These are phyloP conservation scores for Hydrangea macrophylla DNA, from an alignment of 148 eudicot genomes.

Conservation along the genomic window DNA sequence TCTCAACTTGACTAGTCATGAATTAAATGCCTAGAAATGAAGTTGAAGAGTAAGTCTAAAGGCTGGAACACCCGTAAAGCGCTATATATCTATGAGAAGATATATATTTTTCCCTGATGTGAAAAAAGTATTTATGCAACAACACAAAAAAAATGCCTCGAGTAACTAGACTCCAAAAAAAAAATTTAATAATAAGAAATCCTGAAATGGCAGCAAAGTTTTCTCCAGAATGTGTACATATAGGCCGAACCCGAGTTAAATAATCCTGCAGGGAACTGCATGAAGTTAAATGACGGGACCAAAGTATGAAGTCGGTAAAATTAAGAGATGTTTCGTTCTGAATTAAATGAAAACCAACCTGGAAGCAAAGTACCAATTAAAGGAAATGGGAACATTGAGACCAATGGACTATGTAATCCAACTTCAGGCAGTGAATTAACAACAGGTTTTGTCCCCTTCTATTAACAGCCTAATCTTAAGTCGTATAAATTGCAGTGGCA, in stretches of 20 bases:
- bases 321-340: conserved; percentile 10
- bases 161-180: neutral
- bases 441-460: conserved; percentile 30
- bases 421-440: conserved; percentile 28
- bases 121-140: neutral
- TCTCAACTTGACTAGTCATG: conserved; percentile 7
- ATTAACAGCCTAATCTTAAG: conserved; percentile 31
- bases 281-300: conserved; percentile 32
- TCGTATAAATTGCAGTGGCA: neutral
- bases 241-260: conserved; percentile 33
- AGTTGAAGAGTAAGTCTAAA: neutral
- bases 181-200: conserved; percentile 1
- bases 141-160: neutral
- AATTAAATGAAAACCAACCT: conserved; percentile 43
- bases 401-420: conserved; percentile 22
- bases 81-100: neutral
- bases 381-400: conserved; percentile 24
- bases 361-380: conserved; percentile 32
- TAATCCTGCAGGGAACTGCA: conserved; percentile 63
- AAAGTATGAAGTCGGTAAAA: conserved; percentile 12
- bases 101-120: neutral
- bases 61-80: neutral
- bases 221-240: conserved; percentile 39
- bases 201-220: conserved; percentile 30
- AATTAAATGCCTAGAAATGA: neutral